These are phyloP conservation scores for Globisporangium yorkense DNA, from an alignment of 352 stramenopile species.

Conservation along the genomic window DNA sequence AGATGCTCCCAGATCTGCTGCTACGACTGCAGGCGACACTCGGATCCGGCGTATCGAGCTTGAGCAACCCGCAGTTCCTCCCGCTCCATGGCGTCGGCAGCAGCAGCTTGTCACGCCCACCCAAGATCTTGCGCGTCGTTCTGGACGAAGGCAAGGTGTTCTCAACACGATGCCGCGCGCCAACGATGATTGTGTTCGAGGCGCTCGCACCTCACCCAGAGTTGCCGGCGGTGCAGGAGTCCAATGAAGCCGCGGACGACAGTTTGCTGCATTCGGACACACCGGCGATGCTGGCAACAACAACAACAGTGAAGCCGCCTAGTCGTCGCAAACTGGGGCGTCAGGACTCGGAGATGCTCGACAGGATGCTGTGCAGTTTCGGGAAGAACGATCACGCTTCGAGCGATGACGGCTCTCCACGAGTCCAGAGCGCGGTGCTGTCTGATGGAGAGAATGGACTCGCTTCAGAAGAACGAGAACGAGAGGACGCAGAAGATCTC, in stretches of 20 bases:
- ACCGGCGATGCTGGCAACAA: not conserved
- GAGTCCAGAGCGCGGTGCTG: not conserved
- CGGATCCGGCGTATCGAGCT: not conserved
- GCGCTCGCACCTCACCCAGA: slow-evolving; percentile 6
- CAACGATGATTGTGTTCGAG: slow-evolving; percentile 39
- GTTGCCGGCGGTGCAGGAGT: not conserved
- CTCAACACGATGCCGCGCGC: slow-evolving; percentile 23
- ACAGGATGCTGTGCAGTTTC: slow-evolving; percentile 20
- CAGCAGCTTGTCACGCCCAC: not conserved
- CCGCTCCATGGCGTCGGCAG: slow-evolving; percentile 6
- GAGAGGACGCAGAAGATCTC: not conserved
- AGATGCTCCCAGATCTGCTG: slow-evolving; percentile 12
- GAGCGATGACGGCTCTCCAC: not conserved
- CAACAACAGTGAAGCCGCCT: slow-evolving; percentile 3
- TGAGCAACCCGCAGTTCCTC: slow-evolving; percentile 11
- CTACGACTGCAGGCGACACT: slow-evolving; percentile 13
- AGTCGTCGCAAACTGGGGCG: slow-evolving; percentile 14
- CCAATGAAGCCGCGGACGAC: not conserved
- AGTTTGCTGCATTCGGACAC: not conserved
- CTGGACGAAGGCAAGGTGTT: slow-evolving; percentile 31
- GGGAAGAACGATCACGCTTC: slow-evolving; percentile 4
- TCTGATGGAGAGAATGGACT: not conserved
- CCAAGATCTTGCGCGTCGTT: slow-evolving; percentile 22
- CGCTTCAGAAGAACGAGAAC: not conserved
- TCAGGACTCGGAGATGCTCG: slow-evolving; percentile 27